These are phyloP conservation scores for Eucalyptus albens DNA, from an alignment of 345 rosid genomes.

Conservation along the genomic window DNA sequence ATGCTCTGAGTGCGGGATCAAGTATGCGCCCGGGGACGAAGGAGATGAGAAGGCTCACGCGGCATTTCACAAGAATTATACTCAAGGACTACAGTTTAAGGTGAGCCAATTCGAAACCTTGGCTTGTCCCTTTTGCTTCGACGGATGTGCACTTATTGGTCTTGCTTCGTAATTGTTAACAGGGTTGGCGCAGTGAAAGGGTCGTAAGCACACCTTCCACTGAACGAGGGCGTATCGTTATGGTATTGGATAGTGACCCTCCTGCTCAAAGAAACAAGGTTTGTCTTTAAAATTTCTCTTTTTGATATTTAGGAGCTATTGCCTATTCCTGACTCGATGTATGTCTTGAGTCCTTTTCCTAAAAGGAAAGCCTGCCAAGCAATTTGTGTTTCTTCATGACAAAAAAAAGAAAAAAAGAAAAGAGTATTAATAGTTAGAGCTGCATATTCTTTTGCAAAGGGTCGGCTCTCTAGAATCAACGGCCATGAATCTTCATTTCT, in stretches of 20 bases:
- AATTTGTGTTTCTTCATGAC: background rate
- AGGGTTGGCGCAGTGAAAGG: slow-evolving; percentile 72
- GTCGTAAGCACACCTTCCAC: slow-evolving; percentile 12
- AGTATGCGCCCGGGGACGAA: slow-evolving; percentile 66
- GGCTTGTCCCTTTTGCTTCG: background rate
- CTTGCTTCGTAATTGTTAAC: background rate
- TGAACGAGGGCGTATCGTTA: slow-evolving; percentile 28
- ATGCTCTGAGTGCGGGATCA: slow-evolving; percentile 44
- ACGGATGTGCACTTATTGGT: background rate
- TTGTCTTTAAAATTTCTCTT: background rate
- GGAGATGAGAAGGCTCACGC: slow-evolving; percentile 68
- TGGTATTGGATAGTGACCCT: slow-evolving; percentile 46
- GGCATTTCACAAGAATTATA: slow-evolving; percentile 48
- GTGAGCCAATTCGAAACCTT: slow-evolving; percentile 1
- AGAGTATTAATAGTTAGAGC: background rate
- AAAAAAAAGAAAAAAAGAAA: no score
- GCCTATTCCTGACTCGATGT: background rate
- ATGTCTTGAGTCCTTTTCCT: background rate
- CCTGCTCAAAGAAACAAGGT: slow-evolving; percentile 65
- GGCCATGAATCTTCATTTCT: background rate
- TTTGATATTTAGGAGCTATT: background rate
- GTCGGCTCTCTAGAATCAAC: background rate
- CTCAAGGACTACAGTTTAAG: slow-evolving; percentile 65
- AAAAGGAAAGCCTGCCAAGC: background rate
- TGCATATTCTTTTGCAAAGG: background rate